A percentile compares a stretch with the other conserved stretches of the same genome.
Conservation (phyloP, 306 rosid genomes). For the Oxytropis ochrocephala region DNA sequence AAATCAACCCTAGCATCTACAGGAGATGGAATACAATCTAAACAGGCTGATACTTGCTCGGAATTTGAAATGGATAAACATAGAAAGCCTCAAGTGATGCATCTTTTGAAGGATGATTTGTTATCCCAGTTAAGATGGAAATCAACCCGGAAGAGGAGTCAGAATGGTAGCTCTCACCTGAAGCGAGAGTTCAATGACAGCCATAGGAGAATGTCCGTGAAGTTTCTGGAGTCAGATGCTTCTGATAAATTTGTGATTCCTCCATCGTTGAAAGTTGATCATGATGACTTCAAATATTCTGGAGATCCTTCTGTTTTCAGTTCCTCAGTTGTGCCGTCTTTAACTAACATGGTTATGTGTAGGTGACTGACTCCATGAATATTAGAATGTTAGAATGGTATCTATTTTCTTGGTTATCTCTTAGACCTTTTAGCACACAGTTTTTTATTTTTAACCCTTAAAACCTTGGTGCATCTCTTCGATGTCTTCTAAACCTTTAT, state of each 20-base stretch:
- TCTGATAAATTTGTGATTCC: conserved; percentile 47
- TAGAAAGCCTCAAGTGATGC: conserved; percentile 22
- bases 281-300: conserved; percentile 62
- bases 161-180: conserved; percentile 10
- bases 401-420: not conserved
- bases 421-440: not conserved
- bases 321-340: conserved; percentile 63
- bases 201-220: conserved; percentile 10
- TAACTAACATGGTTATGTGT: conserved; percentile 81
- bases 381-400: not conserved
- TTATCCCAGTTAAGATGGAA: conserved; percentile 62
- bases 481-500: conserved; percentile 16
- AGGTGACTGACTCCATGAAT: conserved; percentile 41
- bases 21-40: conserved; percentile 20
- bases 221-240: conserved; percentile 22
- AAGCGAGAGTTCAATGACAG: conserved; percentile 17
- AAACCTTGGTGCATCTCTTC: conserved; percentile 29
- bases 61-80: conserved; percentile 15
- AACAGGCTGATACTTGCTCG: conserved; percentile 18
- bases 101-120: conserved; percentile 53
- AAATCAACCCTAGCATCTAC: conserved; percentile 17
- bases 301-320: conserved; percentile 61
- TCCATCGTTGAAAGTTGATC: conserved; percentile 47
- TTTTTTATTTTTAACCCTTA: not conserved
- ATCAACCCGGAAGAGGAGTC: conserved; percentile 53